Evolutionary conservation across 345 rosid species (phyloP), one percentile per base, ranked within the genome.

Genomic region (Garcia nutans): DNA sequence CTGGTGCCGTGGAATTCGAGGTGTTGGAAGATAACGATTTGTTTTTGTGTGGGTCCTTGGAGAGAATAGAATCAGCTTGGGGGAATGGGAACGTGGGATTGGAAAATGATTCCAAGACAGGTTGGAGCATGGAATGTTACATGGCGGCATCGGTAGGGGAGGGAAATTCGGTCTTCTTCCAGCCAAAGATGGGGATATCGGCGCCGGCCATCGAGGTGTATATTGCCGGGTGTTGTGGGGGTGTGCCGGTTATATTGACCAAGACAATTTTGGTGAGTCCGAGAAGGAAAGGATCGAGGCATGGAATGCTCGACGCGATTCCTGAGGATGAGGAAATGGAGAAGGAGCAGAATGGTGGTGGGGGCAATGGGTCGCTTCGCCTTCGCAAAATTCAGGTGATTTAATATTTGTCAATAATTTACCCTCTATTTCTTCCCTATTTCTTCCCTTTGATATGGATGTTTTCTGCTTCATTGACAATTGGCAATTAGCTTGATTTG

Each of bases 241-340:
- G 94, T 49, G 89, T 83, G 67, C 99, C 98, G 22, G 94, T 95
- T 50, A 93, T 93, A 16, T 80, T 95, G 88, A 90, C 98, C 6
- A 95, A 89, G 88, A 91, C 90, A 8, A 85, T 91, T 68, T 83
- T 74, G 83, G 88, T 85, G 47, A 89, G 91, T 66, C 94, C 97
- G 0, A 91, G 89, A 78, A 88, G 82, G 88, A 95, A 88, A 66
- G 85, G 76, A 10, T 80, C 83, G 19, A 86, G 91, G 72, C 89
- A 84, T 63, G 81, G 76, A 54, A 77, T 83, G 28, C 87, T 93
- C 68, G 96, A 90, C 73, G 88, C 98, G 10, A 95, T 95, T 59
- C 98, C 97, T 0, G 99, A 93, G 88, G 94, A 90, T 23, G 97
- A 90, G 55, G 98, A 92, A 82, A 69, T 84, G 62, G 89, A 81